Conservation (phyloP, 1,284 basidiomycete species). For the Apiotrichum domesticum region DNA sequence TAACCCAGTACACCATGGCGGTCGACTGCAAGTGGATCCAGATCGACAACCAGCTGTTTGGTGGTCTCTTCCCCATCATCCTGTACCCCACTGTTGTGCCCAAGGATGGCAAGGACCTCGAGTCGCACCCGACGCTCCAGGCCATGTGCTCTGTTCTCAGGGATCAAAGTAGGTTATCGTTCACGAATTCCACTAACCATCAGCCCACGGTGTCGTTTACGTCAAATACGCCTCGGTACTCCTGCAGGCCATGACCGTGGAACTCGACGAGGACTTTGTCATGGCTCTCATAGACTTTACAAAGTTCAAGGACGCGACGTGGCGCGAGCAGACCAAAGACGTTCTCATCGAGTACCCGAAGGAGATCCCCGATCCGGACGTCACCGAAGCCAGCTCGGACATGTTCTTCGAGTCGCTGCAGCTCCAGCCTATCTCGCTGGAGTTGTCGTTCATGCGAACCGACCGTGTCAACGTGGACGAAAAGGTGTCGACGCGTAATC, state of each 20-base stretch:
- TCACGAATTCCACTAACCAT: not conserved
- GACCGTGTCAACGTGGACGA: constrained; percentile 88
- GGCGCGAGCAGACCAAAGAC: constrained; percentile 73
- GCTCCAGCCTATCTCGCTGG: constrained; percentile 86
- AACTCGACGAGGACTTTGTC: constrained; percentile 94
- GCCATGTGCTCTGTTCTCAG: constrained; percentile 83
- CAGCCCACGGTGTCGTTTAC: constrained; percentile 83
- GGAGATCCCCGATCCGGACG: constrained; percentile 72
- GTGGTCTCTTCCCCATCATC: constrained; percentile 90
- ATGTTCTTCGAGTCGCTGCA: constrained; percentile 98
- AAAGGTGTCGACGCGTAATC: constrained; percentile 75
- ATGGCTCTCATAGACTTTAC: constrained; percentile 88
- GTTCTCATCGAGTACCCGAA: constrained; percentile 69
- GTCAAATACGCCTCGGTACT: constrained; percentile 95
- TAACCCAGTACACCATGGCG: constrained; percentile 72
- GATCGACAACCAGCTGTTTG: constrained; percentile 96
- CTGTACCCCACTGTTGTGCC: constrained; percentile 89
- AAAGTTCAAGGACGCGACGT: constrained; percentile 82
- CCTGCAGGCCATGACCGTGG: constrained; percentile 89
- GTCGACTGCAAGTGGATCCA: constrained; percentile 85
- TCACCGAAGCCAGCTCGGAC: constrained; percentile 55
- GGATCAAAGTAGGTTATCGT: constrained; percentile 65
- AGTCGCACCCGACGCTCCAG: constrained; percentile 88
- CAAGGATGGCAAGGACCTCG: constrained; percentile 69
- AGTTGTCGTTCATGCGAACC: constrained; percentile 94